Evolutionary conservation across 768 basidiomycete species (phyloP), one percentile per base, ranked within the genome.

Genomic region (Termitomyces sp.): DNA sequence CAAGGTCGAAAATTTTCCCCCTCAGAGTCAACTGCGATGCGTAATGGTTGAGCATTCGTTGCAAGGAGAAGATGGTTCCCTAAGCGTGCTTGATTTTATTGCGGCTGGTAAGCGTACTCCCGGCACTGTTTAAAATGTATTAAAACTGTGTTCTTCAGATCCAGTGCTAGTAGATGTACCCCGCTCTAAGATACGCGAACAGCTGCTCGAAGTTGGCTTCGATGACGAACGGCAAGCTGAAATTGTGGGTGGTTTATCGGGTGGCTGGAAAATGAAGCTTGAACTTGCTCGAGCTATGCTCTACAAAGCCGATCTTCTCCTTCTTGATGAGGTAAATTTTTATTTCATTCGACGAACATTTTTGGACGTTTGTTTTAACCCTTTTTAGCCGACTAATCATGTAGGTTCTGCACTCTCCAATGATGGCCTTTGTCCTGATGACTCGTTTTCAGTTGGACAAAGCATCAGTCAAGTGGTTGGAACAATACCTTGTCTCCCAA

Each of bases 241-340:
- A 64, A 75, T 82, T 52, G 94, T 98, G 59, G 93, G 90, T 48
- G 88, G 91, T 42, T 77, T 98, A 59, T 97, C 94, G 14, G 96
- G 96, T 66, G 95, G 96, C 43, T 98, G 95, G 95, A 98, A 98
- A 78, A 98, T 98, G 95, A 97, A 97, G 73, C 82, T 98, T 53
- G 95, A 98, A 70, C 81, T 98, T 41, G 94, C 93, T 8, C 79
- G 95, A 63, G 96, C 95, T 13, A 98, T 98, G 94, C 76, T 98
- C 51, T 95, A 96, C 76, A 94, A 95, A 65, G 95, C 91, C 12
- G 90, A 92, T 72, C 76, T 92, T 36, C 78, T 92, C 13, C 76
- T 92, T 48, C 81, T 92, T n/a, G 90, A 95, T 66, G 94, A 94
- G 81, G 88, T 89, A 60, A 60, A 65, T 61, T 52, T 24, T 42